These are phyloP conservation scores for Penicillium concentricum DNA, from an alignment of 2,329 filamentous ascomycete genomes.

Conservation along the genomic window DNA sequence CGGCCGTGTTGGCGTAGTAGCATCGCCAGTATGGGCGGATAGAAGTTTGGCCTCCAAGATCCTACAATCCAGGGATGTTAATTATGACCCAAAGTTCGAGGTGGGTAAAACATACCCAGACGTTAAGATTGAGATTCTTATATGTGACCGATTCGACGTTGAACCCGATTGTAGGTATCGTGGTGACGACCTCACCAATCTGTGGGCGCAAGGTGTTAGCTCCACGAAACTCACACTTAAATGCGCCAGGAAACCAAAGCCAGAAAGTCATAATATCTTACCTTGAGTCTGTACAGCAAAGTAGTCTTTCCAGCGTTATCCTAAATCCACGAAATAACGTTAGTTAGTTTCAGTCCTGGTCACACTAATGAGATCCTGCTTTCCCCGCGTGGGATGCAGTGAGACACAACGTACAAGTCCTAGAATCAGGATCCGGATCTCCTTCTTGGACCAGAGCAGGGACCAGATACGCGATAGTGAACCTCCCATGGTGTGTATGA, in stretches of 20 bases:
- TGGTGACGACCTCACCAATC: slow-evolving; percentile 98
- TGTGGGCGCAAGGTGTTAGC: slow-evolving; percentile 40
- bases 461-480: slow-evolving; percentile 62
- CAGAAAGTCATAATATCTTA: slow-evolving; percentile 38
- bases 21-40: slow-evolving; percentile 99
- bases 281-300: slow-evolving; percentile 92
- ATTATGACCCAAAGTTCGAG: not conserved
- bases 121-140: slow-evolving; percentile 97
- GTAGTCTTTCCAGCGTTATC: slow-evolving; percentile 99
- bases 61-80: slow-evolving; percentile 49
- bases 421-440: slow-evolving; percentile 93
- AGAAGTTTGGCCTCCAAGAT: slow-evolving; percentile 95
- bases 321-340: slow-evolving; percentile 48
- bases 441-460: slow-evolving; percentile 89
- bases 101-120: slow-evolving; percentile 69
- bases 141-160: slow-evolving; percentile 99
- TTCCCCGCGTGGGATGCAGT: slow-evolving; percentile 13
- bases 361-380: not conserved
- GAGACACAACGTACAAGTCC: slow-evolving; percentile 68
- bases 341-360: slow-evolving; percentile 11
- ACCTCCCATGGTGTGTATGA: slow-evolving; percentile 51
- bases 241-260: not conserved
- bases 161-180: slow-evolving; percentile 98
- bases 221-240: not conserved
- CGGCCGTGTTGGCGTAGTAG: slow-evolving; percentile 98